Base-by-base conservation (phyloP, 495 filamentous ascomycete species). In the Aspergillus leporis region DNA sequence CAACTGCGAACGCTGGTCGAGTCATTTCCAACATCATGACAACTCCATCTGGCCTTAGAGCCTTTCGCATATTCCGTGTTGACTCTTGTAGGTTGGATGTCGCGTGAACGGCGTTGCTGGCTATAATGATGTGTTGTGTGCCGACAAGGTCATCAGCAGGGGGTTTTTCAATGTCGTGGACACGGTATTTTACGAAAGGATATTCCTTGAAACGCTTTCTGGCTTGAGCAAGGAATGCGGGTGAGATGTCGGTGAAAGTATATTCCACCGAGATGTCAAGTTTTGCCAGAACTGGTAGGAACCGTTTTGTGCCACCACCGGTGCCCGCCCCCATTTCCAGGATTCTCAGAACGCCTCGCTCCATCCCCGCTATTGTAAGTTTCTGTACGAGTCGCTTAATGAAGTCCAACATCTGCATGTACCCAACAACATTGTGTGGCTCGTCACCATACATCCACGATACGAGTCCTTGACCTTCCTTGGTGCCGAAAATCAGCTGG, bases 31-130 rank as follows among this genome's bases (percentile, higher is more conserved):
- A 56, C 56, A 81, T 57, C 45, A 74, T 55, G 0, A 80, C 38
- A 14, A 79, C 70, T 0, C 78, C 78, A 38, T 77, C 73, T 2
- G 58, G 56, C 0, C 74, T 66, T 16, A 82, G 53, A 14, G 70
- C 55, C 25, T 68, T 63, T 2, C 66, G 68, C 43, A 80, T 74
- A 51, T 74, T 56, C 0, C 51, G 53, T 0, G 66, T 64, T 0
- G 76, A 73, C 3, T 54, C 59, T 4, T 52, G 52, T 7, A 81
- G 58, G 28, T 61, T 69, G 12, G 71, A 71, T 0, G 82, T 85
- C 0, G 82, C 81, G 41, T 85, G 82, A 0, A 85, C 66, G 2
- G 68, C 72, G 50, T 83, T 82, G 45, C 70, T 82, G 0, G 78
- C 74, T 2, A 85, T 60, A 25, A 83, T 64, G 19, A 83, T 66